phyloP scores from a whole-genome alignment of 1,284 basidiomycete species.

The Malassezia pachydermatis region DNA sequence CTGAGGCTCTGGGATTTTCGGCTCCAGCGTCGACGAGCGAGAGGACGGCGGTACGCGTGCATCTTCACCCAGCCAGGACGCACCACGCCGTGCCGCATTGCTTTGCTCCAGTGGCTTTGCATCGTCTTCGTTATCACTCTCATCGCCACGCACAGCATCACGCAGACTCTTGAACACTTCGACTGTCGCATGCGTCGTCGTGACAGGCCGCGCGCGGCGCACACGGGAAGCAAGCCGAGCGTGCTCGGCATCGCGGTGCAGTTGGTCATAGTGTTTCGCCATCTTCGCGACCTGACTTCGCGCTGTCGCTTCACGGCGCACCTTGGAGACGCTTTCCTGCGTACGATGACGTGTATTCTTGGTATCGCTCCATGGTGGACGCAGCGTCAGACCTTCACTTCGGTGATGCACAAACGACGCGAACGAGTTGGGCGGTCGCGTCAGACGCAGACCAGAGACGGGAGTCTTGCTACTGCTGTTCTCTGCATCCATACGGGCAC shows the following conservation, averaged over 20 bases:
- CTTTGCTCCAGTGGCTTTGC: neutral
- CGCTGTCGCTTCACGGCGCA: conserved; percentile 11
- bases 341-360: no score
- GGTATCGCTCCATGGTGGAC: conserved; percentile 7
- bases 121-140: conserved; percentile 27
- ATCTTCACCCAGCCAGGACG: conserved; percentile 1
- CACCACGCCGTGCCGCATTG: conserved; percentile 6
- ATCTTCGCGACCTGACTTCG: conserved; percentile 52
- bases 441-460: neutral
- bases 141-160: conserved; percentile 78
- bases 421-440: conserved; percentile 3
- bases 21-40: neutral
- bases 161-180: conserved; percentile 82
- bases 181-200: conserved; percentile 75
- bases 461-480: no score
- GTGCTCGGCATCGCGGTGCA: conserved; percentile 52
- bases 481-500: no score
- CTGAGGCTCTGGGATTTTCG: no score
- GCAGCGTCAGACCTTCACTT: neutral
- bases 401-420: conserved; percentile 2
- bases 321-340: neutral
- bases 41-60: no score
- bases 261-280: conserved; percentile 52
- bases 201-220: conserved; percentile 81
- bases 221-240: conserved; percentile 57